Conservation (phyloP, 768 basidiomycete genomes). For the Cytidiella melzeri region DNA sequence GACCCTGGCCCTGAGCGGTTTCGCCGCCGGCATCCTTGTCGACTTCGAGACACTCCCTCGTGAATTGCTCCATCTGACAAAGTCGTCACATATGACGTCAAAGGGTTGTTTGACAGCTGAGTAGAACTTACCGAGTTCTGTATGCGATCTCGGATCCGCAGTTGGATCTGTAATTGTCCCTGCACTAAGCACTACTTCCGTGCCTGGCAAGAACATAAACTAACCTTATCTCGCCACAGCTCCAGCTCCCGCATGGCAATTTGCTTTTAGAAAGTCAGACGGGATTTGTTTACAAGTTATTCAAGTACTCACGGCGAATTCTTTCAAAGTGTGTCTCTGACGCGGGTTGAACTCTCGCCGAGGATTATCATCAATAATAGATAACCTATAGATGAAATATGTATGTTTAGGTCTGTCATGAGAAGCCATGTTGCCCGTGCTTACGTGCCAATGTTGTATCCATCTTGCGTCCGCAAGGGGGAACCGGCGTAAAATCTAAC, state of each 20-base stretch:
- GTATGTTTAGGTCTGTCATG: background rate
- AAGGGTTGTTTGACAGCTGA: too few species aligned
- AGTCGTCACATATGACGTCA: background rate
- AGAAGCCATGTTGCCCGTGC: slow-evolving; percentile 15
- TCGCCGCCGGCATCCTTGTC: slow-evolving; percentile 50
- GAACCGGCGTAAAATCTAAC: slow-evolving; percentile 91
- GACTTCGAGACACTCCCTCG: slow-evolving; percentile 89
- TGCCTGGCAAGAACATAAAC: slow-evolving; percentile 1
- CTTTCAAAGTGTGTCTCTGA: slow-evolving; percentile 87
- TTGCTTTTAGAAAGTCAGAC: slow-evolving; percentile 33
- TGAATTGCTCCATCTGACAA: slow-evolving; percentile 87
- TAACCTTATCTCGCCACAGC: slow-evolving; percentile 87
- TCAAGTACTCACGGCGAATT: slow-evolving; percentile 59
- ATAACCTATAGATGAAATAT: slow-evolving; percentile 41
- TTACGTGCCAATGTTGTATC: slow-evolving; percentile 83
- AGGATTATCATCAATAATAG: slow-evolving; percentile 80
- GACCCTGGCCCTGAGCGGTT: slow-evolving; percentile 27
- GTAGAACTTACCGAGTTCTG: slow-evolving; percentile 67
- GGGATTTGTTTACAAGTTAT: background rate
- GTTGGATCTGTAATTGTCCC: slow-evolving; percentile 56
- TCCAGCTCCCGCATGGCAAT: slow-evolving; percentile 95
- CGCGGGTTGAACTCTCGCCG: slow-evolving; percentile 82
- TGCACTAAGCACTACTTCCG: background rate
- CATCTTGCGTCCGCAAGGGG: slow-evolving; percentile 83
- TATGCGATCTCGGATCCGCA: slow-evolving; percentile 85